Evolutionary conservation across 495 filamentous ascomycete species (phyloP), one percentile per base, ranked within the genome.

Genomic region (Platismatia glauca): DNA sequence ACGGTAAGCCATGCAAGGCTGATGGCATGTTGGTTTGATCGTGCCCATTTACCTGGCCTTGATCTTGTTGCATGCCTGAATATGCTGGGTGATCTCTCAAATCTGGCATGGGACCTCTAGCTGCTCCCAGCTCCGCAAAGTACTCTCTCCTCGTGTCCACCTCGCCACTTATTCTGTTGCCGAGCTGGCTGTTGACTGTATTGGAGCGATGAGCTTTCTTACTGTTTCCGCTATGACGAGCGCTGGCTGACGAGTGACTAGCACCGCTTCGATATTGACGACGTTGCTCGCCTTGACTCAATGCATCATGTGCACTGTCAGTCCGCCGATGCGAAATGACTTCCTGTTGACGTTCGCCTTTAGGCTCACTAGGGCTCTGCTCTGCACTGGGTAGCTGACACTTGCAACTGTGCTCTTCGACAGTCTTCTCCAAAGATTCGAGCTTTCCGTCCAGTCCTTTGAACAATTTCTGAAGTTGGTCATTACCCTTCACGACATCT

Each of bases 41-140:
- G 35, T 63, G 53, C 12, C 15, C 37, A n/a, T 62, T 43, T 15
- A 31, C 57, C n/a, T 57, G 62, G 22, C 29, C 27, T 50, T 61
- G 33, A 31, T 29, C 61, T 31, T 64, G 44, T 18, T 34, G 37
- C 20, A 55, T 57, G 18, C 63, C 66, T 53, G 58, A 35, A 65
- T 60, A 70, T 5, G 68, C 68, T 29, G 68, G 68, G 55, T 70
- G 68, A 41, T 63, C 48, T 34, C 64, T 61, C 24, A 70, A 34
- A 50, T 70, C 68, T 15, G 68, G 68, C 38, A 48, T 57, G 15
- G 63, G 56, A 33, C 64, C 68, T 55, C 43, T 65, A 20, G 48
- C 38, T 18, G 41, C 55, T 29, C 63, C 63, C 22, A 64, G 15
- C 41, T 61, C 59, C 18, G 61, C 55, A 60, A 55, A 62, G n/a